phyloP scores from a whole-genome alignment of 805 yeast genomes.

The Torulaspora gathmanii region DNA sequence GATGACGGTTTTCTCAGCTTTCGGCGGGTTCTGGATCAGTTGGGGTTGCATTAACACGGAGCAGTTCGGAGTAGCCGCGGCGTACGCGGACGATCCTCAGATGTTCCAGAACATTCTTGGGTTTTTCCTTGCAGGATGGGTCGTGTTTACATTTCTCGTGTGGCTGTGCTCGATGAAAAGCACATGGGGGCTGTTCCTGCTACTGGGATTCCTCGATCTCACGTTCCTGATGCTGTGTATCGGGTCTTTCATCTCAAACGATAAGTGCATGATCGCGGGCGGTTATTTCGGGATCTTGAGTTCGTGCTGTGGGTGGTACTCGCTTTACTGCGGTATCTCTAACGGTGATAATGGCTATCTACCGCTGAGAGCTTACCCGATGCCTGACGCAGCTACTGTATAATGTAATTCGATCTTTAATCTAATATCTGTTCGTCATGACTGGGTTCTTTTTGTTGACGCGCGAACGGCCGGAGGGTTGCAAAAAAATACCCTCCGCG shows the following conservation, averaged over 20 bases:
- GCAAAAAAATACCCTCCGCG: slow-evolving; percentile 7
- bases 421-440: not conserved
- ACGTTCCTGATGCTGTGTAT: slow-evolving; percentile 50
- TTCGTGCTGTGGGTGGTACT: slow-evolving; percentile 56
- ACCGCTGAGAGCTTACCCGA: slow-evolving; percentile 46
- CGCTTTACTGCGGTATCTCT: slow-evolving; percentile 60
- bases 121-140: slow-evolving; percentile 58
- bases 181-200: slow-evolving; percentile 53
- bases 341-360: slow-evolving; percentile 56
- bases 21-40: slow-evolving; percentile 74
- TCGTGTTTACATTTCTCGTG: slow-evolving; percentile 57
- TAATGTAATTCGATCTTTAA: slow-evolving; percentile 12
- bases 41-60: slow-evolving; percentile 62
- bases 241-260: slow-evolving; percentile 48
- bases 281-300: slow-evolving; percentile 58
- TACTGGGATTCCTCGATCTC: slow-evolving; percentile 49
- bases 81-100: slow-evolving; percentile 42
- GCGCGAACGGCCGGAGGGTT: no score
- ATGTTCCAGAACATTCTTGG: slow-evolving; percentile 52
- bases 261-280: slow-evolving; percentile 48
- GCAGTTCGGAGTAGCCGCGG: slow-evolving; percentile 50
- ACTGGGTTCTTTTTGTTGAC: not conserved
- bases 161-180: slow-evolving; percentile 54
- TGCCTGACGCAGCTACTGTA: slow-evolving; percentile 44
- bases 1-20: slow-evolving; percentile 47